Conservation (phyloP, 257 asterid species). For the Perilla frutescens region DNA sequence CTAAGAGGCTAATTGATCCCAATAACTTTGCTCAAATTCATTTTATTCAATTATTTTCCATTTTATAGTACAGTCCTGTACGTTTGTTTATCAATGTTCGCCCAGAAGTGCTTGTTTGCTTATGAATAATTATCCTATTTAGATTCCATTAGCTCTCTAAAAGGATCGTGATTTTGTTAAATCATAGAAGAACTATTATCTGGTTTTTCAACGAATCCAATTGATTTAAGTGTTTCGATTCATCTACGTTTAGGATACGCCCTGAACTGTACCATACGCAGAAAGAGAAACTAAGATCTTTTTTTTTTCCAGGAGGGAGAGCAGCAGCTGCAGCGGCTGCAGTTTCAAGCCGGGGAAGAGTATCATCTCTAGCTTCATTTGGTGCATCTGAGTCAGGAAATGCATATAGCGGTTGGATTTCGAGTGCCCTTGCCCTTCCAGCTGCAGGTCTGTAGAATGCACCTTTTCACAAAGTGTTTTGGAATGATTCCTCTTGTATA, state of each 20-base stretch:
- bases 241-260: background rate
- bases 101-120: background rate
- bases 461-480: background rate
- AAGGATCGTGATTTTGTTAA: background rate
- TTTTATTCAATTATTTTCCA: background rate
- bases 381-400: conserved; percentile 68
- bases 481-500: conserved; percentile 24
- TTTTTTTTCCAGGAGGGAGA: conserved; percentile 62
- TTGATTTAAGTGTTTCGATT: conserved; percentile 9
- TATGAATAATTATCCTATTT: background rate
- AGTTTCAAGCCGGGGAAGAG: conserved; percentile 70
- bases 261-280: background rate
- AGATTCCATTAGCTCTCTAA: conserved; percentile 8
- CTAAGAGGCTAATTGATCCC: conserved; percentile 15
- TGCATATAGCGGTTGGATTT: conserved; percentile 69
- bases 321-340: conserved; percentile 80
- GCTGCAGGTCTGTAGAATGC: conserved; percentile 72
- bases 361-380: conserved; percentile 61
- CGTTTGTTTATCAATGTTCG: background rate
- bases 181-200: background rate
- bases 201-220: background rate
- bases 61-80: background rate
- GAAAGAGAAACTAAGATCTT: conserved; percentile 29
- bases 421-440: conserved; percentile 80
- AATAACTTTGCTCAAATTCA: background rate